phyloP scores from a whole-genome alignment of 2,329 filamentous ascomycete genomes.

The Talaromyces amestolkiae region DNA sequence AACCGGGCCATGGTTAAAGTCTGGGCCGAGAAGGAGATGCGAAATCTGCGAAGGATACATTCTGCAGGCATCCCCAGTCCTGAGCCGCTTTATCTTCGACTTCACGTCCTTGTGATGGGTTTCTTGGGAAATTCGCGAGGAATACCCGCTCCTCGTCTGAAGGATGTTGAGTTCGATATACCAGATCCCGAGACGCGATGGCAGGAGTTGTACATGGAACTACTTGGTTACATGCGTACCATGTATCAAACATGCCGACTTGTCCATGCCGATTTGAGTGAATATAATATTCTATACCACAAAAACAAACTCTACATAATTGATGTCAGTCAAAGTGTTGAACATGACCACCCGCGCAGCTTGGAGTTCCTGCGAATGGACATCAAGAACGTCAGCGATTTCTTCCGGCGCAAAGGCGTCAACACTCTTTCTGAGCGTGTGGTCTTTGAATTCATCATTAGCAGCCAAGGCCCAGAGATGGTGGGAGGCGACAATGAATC shows the following conservation, averaged over 20 bases:
- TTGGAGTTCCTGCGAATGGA: slow-evolving; percentile 97
- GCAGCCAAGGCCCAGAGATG: slow-evolving; percentile 50
- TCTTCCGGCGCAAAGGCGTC: slow-evolving; percentile 83
- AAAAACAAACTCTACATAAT: slow-evolving; percentile 83
- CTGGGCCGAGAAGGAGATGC: slow-evolving; percentile 98
- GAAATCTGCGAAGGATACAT: slow-evolving; percentile 83
- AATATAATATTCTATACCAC: slow-evolving; percentile 96
- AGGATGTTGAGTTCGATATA: slow-evolving; percentile 73
- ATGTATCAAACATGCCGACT: slow-evolving; percentile 91
- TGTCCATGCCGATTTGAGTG: slow-evolving; percentile 93
- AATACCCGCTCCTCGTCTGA: slow-evolving; percentile 80
- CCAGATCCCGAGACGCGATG: slow-evolving; percentile 70
- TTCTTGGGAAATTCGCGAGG: slow-evolving; percentile 87
- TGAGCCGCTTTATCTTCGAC: slow-evolving; percentile 80
- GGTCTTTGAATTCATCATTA: slow-evolving; percentile 81
- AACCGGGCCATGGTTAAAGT: slow-evolving; percentile 97
- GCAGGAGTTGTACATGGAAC: slow-evolving; percentile 74
- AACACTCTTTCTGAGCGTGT: slow-evolving; percentile 73
- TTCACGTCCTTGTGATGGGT: slow-evolving; percentile 94
- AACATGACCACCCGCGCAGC: slow-evolving; percentile 90
- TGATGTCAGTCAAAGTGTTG: slow-evolving; percentile 95
- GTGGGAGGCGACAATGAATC: slow-evolving; percentile 47
- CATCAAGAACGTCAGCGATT: slow-evolving; percentile 93
- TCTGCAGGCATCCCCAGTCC: slow-evolving; percentile 84
- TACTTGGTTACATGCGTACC: slow-evolving; percentile 83